Evolutionary conservation across 305 asterid genomes (phyloP).

Genomic region (Striga hermonthica): DNA sequence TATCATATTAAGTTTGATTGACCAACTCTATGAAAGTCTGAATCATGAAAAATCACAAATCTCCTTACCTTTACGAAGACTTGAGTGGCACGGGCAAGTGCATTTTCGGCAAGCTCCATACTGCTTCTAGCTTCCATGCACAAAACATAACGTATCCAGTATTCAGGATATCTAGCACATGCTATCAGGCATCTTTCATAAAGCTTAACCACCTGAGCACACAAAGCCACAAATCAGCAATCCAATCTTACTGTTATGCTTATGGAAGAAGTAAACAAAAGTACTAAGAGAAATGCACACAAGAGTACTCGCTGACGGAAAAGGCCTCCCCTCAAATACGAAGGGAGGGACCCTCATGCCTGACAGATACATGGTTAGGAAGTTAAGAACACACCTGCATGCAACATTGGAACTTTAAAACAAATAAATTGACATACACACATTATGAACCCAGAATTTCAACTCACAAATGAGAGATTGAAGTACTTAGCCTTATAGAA

Average conservation of each 20-base stretch:
- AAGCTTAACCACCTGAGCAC: slow-evolving; percentile 79
- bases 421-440: slow-evolving; percentile 49
- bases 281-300: slow-evolving; percentile 51
- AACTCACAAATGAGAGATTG: slow-evolving; percentile 92
- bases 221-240: slow-evolving; percentile 34
- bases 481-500: slow-evolving; percentile 97
- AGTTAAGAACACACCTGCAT: slow-evolving; percentile 98
- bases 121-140: slow-evolving; percentile 88
- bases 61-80: slow-evolving; percentile 82
- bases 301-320: slow-evolving; percentile 73
- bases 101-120: slow-evolving; percentile 89
- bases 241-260: slow-evolving; percentile 21
- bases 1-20: not conserved
- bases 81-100: slow-evolving; percentile 92
- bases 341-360: slow-evolving; percentile 83
- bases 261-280: slow-evolving; percentile 30
- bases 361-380: slow-evolving; percentile 90
- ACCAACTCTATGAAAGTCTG: not conserved
- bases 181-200: slow-evolving; percentile 94
- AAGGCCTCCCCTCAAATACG: slow-evolving; percentile 88
- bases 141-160: slow-evolving; percentile 78
- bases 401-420: slow-evolving; percentile 81
- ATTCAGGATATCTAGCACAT: slow-evolving; percentile 95
- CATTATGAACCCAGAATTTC: slow-evolving; percentile 85
- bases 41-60: slow-evolving; percentile 2